phyloP scores from a whole-genome alignment of 768 basidiomycete species.

The Lactifluus pinguis region DNA sequence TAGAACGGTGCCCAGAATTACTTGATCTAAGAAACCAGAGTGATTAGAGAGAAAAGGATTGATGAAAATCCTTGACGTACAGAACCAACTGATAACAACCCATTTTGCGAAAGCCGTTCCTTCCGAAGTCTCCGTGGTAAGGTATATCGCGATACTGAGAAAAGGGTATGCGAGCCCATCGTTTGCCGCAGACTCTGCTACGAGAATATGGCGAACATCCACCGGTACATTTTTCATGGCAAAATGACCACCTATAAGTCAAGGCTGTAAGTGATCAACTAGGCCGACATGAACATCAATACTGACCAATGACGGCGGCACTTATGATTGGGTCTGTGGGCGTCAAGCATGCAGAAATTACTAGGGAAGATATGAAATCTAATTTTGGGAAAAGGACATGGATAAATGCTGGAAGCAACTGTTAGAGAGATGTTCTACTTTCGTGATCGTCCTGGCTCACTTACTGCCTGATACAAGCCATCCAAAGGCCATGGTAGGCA shows the following conservation, averaged over 20 bases:
- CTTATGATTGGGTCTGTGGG: slow-evolving; percentile 95
- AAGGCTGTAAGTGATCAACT: neutral
- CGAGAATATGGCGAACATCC: slow-evolving; percentile 71
- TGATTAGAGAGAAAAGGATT: neutral
- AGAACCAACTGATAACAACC: slow-evolving; percentile 80
- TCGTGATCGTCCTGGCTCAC: slow-evolving; percentile 12
- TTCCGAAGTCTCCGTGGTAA: slow-evolving; percentile 59
- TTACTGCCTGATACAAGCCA: slow-evolving; percentile 70
- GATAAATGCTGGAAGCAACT: slow-evolving; percentile 43
- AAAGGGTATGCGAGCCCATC: slow-evolving; percentile 96
- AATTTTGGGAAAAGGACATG: slow-evolving; percentile 64
- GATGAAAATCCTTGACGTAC: slow-evolving; percentile 31
- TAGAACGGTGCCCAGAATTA: slow-evolving; percentile 61
- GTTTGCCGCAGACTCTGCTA: slow-evolving; percentile 90
- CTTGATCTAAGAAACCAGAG: slow-evolving; percentile 49
- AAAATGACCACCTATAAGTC: slow-evolving; percentile 52
- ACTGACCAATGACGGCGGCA: slow-evolving; percentile 64
- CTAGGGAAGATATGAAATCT: slow-evolving; percentile 66
- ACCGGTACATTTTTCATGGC: slow-evolving; percentile 60
- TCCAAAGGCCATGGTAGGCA: slow-evolving; percentile 79
- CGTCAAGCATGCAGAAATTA: slow-evolving; percentile 82
- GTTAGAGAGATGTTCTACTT: neutral
- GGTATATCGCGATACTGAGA: slow-evolving; percentile 75
- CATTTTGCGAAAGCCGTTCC: slow-evolving; percentile 69
- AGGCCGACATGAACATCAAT: neutral